Evolutionary conservation across 2,329 filamentous ascomycete genomes (phyloP), one percentile per base, ranked within the genome.

Genomic region (Neospermospora avenae): DNA sequence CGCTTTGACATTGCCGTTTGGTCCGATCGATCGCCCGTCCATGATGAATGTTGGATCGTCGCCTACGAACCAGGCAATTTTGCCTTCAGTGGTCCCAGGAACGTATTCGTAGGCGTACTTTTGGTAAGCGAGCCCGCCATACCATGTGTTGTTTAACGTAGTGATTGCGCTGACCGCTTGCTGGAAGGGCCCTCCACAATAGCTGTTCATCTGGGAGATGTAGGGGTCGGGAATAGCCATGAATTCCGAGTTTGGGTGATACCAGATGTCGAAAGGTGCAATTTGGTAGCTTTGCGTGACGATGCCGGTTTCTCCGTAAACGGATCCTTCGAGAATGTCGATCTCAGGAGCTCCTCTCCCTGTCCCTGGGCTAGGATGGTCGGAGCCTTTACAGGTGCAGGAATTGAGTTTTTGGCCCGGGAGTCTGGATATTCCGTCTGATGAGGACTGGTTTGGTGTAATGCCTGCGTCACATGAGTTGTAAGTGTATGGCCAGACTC

Each of bases 331-430:
- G 25, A 90, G 76, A 20, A 85, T 85, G 78, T 90, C 87, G 61
- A 90, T 87, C 75, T 90, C 87, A 0, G 87, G 87, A 1, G 85
- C 84, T 57, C 83, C 84, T 24, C 87, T 79, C 25, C 86, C 86
- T 46, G 77, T 84, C 18, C 87, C 86, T 6, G 83, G 83, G 34
- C 73, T 84, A 1, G 87, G 87, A 69, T 90, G 87, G 67, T 89
- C 86, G 64, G 83, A 79, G 10, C 80, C 81, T 10, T 72, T 72
- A 71, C 87, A 90, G 2, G 84, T 85, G 69, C 87, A 90, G 6
- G 84, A 84, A 5, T 85, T 84, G 7, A 90, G 74, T 64, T 81
- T 81, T 83, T 89, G 88, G 13, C 87, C 87, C 4, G 87, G 87
- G 1, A 90, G 78, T 62, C 73, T 84, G 67, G 80, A 89, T 48